These are phyloP conservation scores for Tolypocladium sp. DNA, from an alignment of 2,329 filamentous ascomycete species.

Conservation along the genomic window DNA sequence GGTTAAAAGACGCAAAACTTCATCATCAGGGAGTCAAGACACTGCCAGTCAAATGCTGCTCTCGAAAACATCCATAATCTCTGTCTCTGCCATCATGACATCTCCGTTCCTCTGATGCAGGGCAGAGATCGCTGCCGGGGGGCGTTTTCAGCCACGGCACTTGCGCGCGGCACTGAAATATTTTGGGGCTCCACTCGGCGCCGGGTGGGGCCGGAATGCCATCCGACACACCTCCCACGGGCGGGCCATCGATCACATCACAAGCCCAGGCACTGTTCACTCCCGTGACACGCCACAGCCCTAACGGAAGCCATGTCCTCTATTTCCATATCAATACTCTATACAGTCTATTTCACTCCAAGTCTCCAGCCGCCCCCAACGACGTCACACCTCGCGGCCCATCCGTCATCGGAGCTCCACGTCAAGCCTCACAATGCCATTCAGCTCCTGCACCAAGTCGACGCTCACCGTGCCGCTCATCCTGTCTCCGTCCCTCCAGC, in stretches of 20 bases:
- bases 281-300: not conserved
- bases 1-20: not conserved
- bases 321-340: not conserved
- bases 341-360: not conserved
- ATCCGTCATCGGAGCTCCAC: conserved; percentile 19
- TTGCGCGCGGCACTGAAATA: not conserved
- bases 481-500: conserved; percentile 2
- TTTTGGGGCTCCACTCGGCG: not conserved
- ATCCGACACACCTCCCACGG: not conserved
- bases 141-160: not conserved
- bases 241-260: not conserved
- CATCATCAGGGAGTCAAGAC: not conserved
- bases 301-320: not conserved
- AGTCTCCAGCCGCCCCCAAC: not conserved
- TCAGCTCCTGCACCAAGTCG: conserved; percentile 24
- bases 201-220: not conserved
- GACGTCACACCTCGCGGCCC: not conserved
- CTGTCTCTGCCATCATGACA: not conserved
- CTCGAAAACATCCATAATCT: not conserved
- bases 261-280: too few species aligned
- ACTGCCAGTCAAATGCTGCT: not conserved
- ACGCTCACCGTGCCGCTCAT: conserved; percentile 14
- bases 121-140: not conserved
- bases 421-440: conserved; percentile 27
- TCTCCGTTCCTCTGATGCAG: not conserved